Percentiles rank a stretch among this genome's conserved stretches.
Evolutionary conservation across 768 basidiomycete genomes (phyloP).

Genomic region (Vararia minispora): DNA sequence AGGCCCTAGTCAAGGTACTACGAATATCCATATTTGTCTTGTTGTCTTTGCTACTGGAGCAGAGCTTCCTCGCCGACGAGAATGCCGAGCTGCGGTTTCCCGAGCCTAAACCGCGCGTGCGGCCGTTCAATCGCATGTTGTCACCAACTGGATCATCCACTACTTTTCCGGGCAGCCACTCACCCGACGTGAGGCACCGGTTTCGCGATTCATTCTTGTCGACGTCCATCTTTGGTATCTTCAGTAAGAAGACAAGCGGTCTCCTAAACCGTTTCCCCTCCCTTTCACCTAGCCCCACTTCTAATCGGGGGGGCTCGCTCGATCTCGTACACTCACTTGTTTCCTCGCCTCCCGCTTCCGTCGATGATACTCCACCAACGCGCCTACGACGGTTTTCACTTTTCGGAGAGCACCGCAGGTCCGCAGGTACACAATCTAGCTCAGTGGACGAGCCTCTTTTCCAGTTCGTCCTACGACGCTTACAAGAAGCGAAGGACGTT

Average conservation of each 20-base stretch:
- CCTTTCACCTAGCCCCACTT: constrained; percentile 15
- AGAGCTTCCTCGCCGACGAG: constrained; percentile 41
- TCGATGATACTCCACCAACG: constrained; percentile 16
- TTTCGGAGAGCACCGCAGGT: constrained; percentile 8
- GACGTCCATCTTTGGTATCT: constrained; percentile 24
- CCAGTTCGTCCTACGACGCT: constrained; percentile 25
- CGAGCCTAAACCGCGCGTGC: constrained; percentile 19
- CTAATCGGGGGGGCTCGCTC: constrained; percentile 29
- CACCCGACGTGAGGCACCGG: constrained; percentile 14
- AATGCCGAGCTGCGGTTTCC: constrained; percentile 36
- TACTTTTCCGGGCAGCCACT: constrained; percentile 3
- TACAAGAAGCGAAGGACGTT: constrained; percentile 28
- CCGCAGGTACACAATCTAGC: no score
- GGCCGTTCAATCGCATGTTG: background rate
- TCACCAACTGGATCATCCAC: constrained; percentile 1
- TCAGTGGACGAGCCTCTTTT: constrained; percentile 26
- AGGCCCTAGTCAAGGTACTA: constrained; percentile 34
- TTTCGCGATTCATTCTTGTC: constrained; percentile 14
- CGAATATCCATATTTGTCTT: constrained; percentile 42
- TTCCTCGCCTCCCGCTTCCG: constrained; percentile 14
- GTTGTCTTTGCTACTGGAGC: constrained; percentile 50
- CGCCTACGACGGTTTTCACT: constrained; percentile 12
- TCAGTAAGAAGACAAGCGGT: constrained; percentile 26
- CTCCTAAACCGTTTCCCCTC: constrained; percentile 20
- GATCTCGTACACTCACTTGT: constrained; percentile 23